Evolutionary conservation across 495 filamentous ascomycete genomes (phyloP).

Genomic region (Xylaria acuta): DNA sequence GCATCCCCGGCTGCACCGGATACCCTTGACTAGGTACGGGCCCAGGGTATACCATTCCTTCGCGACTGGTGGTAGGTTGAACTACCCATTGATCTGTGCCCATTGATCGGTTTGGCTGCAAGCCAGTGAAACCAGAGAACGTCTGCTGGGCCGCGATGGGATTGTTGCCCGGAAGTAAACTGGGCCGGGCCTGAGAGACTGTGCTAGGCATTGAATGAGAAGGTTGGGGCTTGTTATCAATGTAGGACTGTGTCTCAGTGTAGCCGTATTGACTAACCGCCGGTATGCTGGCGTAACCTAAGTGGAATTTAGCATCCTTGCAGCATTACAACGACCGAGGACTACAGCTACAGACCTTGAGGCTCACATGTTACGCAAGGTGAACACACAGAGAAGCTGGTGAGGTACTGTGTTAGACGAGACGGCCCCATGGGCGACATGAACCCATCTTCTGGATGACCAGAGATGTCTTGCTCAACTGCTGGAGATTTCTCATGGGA

Average conservation of each 20-base stretch:
- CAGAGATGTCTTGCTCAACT: slow-evolving; percentile 35
- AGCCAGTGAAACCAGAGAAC: slow-evolving; percentile 47
- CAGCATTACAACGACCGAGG: slow-evolving; percentile 17
- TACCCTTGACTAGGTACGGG: slow-evolving; percentile 38
- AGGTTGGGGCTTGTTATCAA: slow-evolving; percentile 40
- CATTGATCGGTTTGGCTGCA: slow-evolving; percentile 47
- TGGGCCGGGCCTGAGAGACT: slow-evolving; percentile 37
- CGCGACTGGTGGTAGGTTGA: slow-evolving; percentile 46
- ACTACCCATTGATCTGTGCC: slow-evolving; percentile 38
- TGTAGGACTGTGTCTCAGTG: slow-evolving; percentile 36
- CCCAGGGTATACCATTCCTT: slow-evolving; percentile 55
- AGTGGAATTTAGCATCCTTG: slow-evolving; percentile 35
- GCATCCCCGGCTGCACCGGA: slow-evolving; percentile 33
- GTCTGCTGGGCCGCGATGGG: slow-evolving; percentile 41
- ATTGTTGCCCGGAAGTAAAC: slow-evolving; percentile 42
- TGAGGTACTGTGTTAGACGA: slow-evolving; percentile 48
- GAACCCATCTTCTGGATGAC: slow-evolving; percentile 33
- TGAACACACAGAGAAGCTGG: slow-evolving; percentile 46
- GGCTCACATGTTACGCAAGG: slow-evolving; percentile 50
- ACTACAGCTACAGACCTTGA: slow-evolving; percentile 39
- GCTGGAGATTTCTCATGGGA: slow-evolving; percentile 48
- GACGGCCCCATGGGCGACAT: slow-evolving; percentile 41
- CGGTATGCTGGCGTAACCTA: slow-evolving; percentile 43
- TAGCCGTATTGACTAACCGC: slow-evolving; percentile 44
- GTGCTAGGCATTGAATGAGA: slow-evolving; percentile 36